phyloP scores from a whole-genome alignment of 306 rosid species.

The Dryas alaskensis region DNA sequence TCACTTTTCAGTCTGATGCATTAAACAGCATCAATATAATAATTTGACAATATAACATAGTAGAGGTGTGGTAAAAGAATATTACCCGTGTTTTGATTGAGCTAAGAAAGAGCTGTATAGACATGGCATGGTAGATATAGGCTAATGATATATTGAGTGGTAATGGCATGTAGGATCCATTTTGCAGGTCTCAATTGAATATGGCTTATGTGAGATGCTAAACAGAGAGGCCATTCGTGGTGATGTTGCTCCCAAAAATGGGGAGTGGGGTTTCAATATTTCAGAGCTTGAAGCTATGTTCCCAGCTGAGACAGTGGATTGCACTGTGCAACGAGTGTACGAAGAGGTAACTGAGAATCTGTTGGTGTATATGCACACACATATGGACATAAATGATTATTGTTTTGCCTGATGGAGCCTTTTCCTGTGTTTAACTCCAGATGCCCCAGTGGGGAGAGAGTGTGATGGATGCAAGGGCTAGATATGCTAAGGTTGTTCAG shows the following conservation, averaged over 20 bases:
- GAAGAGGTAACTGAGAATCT: constrained; percentile 47
- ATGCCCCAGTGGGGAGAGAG: constrained; percentile 72
- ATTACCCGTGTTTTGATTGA: neutral
- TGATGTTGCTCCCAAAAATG: constrained; percentile 57
- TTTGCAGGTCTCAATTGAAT: constrained; percentile 74
- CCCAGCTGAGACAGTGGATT: constrained; percentile 71
- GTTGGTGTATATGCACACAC: neutral
- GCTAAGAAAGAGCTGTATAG: neutral
- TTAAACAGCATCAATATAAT: no score
- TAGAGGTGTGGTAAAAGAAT: no score
- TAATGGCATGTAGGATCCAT: neutral
- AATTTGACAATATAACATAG: no score
- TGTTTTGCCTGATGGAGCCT: constrained; percentile 7
- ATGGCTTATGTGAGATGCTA: constrained; percentile 86
- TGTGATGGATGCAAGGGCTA: constrained; percentile 34
- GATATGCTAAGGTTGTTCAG: constrained; percentile 56
- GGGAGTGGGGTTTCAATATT: constrained; percentile 67
- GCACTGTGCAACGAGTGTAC: constrained; percentile 48
- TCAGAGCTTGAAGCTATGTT: constrained; percentile 67
- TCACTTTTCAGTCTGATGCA: no score
- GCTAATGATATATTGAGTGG: neutral
- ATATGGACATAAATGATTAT: neutral
- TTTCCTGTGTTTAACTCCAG: constrained; percentile 41
- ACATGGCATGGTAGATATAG: neutral
- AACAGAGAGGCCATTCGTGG: constrained; percentile 54